A percentile compares a stretch with the other conserved stretches of the same genome.
These are phyloP conservation scores for Tuber microsphaerosporum DNA, from an alignment of 495 filamentous ascomycete genomes.

Conservation along the genomic window DNA sequence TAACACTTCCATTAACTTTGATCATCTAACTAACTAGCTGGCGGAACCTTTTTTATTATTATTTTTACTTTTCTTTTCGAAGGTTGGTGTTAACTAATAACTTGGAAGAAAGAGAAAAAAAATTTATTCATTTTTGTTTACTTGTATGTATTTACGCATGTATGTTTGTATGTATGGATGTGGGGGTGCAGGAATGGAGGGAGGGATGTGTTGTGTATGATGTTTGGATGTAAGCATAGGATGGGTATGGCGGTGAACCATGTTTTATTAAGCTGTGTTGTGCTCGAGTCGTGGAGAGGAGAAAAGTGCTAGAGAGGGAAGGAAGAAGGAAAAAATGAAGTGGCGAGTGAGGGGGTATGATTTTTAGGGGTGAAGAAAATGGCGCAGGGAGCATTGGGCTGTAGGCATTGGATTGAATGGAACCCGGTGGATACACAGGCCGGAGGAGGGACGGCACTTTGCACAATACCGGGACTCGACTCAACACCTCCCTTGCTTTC, in stretches of 20 bases:
- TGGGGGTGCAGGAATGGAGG: background rate
- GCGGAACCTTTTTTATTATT: slow-evolving; percentile 1
- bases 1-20: slow-evolving; percentile 4
- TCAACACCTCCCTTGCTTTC: background rate
- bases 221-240: background rate
- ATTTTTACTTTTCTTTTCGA: slow-evolving; percentile 8
- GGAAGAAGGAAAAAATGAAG: background rate
- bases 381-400: background rate
- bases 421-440: background rate
- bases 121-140: background rate
- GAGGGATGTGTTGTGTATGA: background rate
- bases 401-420: background rate
- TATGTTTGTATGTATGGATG: background rate
- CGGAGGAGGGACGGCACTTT: background rate
- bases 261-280: background rate
- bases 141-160: background rate
- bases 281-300: background rate
- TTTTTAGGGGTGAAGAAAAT: background rate
- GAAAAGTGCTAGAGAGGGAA: background rate
- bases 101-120: background rate
- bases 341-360: background rate
- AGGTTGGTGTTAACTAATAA: slow-evolving; percentile 4
- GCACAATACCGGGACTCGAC: background rate
- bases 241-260: background rate
- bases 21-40: background rate